Evolutionary conservation across 2,329 filamentous ascomycete species (phyloP).

Genomic region (Periglandula ipomoeae): DNA sequence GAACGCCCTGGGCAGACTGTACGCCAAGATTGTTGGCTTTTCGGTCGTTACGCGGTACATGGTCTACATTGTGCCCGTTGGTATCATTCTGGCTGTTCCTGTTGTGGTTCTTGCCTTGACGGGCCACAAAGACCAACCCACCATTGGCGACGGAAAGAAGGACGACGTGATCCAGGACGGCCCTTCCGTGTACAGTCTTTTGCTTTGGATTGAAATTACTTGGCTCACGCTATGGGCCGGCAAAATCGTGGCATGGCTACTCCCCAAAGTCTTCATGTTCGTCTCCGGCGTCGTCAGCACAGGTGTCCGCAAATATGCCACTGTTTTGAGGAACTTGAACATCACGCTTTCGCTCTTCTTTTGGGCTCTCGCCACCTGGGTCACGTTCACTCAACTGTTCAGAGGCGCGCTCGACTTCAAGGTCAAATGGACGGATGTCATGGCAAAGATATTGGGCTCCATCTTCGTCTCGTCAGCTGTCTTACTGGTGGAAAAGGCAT

Average conservation of each 20-base stretch:
- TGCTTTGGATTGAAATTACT: constrained; percentile 59
- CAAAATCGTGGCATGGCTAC: constrained; percentile 52
- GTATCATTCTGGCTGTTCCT: constrained; percentile 50
- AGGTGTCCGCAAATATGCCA: constrained; percentile 61
- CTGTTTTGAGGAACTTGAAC: constrained; percentile 53
- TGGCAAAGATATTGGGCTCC: constrained; percentile 58
- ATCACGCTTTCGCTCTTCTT: constrained; percentile 60
- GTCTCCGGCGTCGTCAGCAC: constrained; percentile 60
- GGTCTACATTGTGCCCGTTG: constrained; percentile 58
- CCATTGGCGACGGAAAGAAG: constrained; percentile 23
- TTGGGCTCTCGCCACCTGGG: constrained; percentile 54
- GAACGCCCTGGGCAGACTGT: constrained; percentile 57
- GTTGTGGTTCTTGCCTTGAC: constrained; percentile 45
- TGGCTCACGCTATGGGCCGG: constrained; percentile 60
- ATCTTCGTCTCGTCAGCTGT: constrained; percentile 59
- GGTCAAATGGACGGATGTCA: constrained; percentile 44
- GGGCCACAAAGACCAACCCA: constrained; percentile 27
- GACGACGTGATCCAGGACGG: constrained; percentile 18
- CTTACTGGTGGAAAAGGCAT: constrained; percentile 65
- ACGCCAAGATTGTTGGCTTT: constrained; percentile 54
- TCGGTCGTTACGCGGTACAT: constrained; percentile 57
- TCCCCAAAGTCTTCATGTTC: constrained; percentile 58
- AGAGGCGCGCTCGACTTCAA: constrained; percentile 18
- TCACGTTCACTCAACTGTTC: constrained; percentile 52
- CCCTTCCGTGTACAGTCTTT: constrained; percentile 49